Base-by-base conservation (phyloP, 1,284 basidiomycete genomes). In the Papiliotrema flavescens region DNA sequence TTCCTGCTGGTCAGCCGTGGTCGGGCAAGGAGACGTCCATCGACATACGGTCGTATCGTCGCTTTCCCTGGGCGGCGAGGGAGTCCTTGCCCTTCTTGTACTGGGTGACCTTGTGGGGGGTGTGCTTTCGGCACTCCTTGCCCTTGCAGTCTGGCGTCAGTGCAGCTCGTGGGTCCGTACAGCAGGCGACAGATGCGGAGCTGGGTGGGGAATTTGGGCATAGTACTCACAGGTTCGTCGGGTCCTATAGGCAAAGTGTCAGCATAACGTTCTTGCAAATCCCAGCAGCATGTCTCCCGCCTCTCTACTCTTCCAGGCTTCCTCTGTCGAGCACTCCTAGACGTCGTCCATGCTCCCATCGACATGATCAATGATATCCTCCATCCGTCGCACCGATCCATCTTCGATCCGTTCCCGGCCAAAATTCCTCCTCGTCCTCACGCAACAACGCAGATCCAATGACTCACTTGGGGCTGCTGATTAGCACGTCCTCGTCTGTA, bases 31-130 rank as follows among this genome's bases (percentile, higher is more conserved):
- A n/a, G 9, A 23, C 14, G 37, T 44, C 5, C 11, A 14, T 11
- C n/a, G 14, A 69, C 70, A 64, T 61, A 71, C 90, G 86, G 83
- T 97, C 95, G 82, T 99, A 98, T 84, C 96, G 93, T 76, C 95
- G 90, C 88, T 99, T 98, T 81, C 95, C 96, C 83, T 99, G 93
- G 60, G 92, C 94, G 77, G 89, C 88, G 65, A 93, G 80, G 60
- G 92, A 96, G 77, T 90, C 92, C 82, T 96, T 96, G 77, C 93
- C 93, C 84, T 90, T 95, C 88, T 96, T 97, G 85, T 95, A 96
- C 78, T 96, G 92, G 60, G 92, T 95, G 40, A 78, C 92, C 80
- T 96, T 95, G 82, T 96, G 93, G 56, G 91, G 94, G 88, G 93
- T 97, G 86, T 98, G 94, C 83, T 97, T 97, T 82, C 84, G 89